These are phyloP conservation scores for Vitis rotundifolia DNA, from an alignment of 164 flowering plant genomes.

Conservation along the genomic window DNA sequence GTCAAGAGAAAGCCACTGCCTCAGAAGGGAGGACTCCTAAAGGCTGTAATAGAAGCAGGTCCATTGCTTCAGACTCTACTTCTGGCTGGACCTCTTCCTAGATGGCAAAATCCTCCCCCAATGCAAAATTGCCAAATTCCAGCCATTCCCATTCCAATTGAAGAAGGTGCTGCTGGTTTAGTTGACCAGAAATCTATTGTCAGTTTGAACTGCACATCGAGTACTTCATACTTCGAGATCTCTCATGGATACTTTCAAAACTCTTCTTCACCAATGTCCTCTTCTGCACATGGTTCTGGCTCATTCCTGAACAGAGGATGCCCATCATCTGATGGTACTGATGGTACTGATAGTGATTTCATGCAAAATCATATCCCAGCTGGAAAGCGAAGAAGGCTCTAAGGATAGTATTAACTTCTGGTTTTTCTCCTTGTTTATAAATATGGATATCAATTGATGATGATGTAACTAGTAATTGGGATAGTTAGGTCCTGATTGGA, in stretches of 20 bases:
- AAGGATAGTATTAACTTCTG: background rate
- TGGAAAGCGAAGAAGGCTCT: background rate
- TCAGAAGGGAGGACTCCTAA: constrained; percentile 11
- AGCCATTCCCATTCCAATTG: too few species aligned
- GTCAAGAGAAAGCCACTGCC: constrained; percentile 8
- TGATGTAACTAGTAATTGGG: too few species aligned
- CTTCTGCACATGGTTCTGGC: background rate
- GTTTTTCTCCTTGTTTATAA: too few species aligned
- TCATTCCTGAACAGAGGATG: background rate
- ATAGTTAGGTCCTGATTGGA: too few species aligned
- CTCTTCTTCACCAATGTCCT: too few species aligned
- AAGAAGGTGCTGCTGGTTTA: too few species aligned
- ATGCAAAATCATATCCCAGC: background rate
- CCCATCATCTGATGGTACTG: background rate
- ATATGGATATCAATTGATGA: too few species aligned
- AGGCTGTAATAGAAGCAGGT: constrained; percentile 11
- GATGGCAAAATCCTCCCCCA: constrained; percentile 15
- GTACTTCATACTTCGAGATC: too few species aligned
- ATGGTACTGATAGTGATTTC: background rate
- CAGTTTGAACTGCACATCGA: too few species aligned
- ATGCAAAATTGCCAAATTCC: background rate
- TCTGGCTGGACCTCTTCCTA: constrained; percentile 12
- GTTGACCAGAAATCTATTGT: too few species aligned
- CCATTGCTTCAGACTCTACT: constrained; percentile 20
- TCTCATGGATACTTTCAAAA: too few species aligned